These are phyloP conservation scores for Pseudocercospora pini-densiflorae DNA, from an alignment of 2,329 filamentous ascomycete species.

Conservation along the genomic window DNA sequence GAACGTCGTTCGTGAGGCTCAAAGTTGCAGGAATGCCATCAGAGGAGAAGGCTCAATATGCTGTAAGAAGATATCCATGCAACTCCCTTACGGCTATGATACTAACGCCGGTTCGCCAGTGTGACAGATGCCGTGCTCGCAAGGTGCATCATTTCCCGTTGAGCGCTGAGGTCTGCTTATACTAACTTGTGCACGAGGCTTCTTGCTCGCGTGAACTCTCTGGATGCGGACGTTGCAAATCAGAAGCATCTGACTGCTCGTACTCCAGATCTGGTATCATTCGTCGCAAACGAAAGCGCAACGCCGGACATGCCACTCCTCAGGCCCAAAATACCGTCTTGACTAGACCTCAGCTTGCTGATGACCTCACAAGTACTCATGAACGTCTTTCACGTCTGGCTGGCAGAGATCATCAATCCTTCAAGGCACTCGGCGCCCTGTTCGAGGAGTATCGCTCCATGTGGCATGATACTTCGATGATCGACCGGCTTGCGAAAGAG, in stretches of 20 bases:
- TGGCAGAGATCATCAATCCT: neutral
- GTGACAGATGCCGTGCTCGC: conserved; percentile 27
- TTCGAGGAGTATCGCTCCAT: neutral
- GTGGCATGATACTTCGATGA: neutral
- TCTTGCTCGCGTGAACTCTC: conserved; percentile 3
- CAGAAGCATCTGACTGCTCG: neutral
- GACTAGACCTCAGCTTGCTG: neutral
- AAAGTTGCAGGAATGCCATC: neutral
- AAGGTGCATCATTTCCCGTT: conserved; percentile 19
- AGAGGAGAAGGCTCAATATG: neutral
- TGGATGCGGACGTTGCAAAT: neutral
- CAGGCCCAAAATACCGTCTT: neutral
- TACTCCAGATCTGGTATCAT: conserved; percentile 3
- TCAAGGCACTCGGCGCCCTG: neutral
- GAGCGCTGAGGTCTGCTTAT: neutral
- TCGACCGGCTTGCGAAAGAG: neutral
- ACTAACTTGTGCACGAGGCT: neutral
- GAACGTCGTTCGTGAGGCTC: neutral
- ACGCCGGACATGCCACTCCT: neutral
- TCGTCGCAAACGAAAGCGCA: conserved; percentile 6
- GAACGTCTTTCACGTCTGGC: neutral
- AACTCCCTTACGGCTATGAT: neutral
- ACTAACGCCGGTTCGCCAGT: conserved; percentile 10
- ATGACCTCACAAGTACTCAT: neutral
- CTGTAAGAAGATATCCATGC: neutral